Conservation (phyloP, 352 stramenopile species). For the Halophytophthora polymorphica region DNA sequence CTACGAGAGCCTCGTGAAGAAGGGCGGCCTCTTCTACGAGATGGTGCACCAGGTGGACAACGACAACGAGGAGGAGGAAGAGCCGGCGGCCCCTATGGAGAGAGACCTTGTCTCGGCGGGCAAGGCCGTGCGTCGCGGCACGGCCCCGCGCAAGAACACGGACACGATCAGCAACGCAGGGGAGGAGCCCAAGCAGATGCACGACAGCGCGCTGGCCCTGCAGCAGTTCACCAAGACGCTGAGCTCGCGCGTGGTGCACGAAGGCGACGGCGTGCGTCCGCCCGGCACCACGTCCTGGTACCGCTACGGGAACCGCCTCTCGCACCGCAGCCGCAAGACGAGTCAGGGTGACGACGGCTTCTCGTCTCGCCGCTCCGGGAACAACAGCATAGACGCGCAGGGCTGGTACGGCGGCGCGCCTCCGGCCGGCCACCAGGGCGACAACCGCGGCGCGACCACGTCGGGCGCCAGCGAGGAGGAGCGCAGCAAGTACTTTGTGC, state of each 20-base stretch:
- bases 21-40: conserved; percentile 77
- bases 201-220: conserved; percentile 66
- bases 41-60: conserved; percentile 81
- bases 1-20: conserved; percentile 69
- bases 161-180: conserved; percentile 41
- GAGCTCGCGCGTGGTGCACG: conserved; percentile 70
- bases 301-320: conserved; percentile 74
- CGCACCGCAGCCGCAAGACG: conserved; percentile 57
- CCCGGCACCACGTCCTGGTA: conserved; percentile 62
- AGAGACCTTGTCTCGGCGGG: conserved; percentile 29
- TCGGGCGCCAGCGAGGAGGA: conserved; percentile 63
- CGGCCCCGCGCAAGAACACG: conserved; percentile 31
- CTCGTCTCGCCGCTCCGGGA: conserved; percentile 51
- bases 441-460: conserved; percentile 32
- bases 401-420: conserved; percentile 37
- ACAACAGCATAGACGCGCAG: conserved; percentile 49
- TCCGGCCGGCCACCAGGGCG: conserved; percentile 17
- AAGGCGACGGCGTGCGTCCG: conserved; percentile 39
- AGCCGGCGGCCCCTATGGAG: conserved; percentile 9
- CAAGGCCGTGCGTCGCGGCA: conserved; percentile 25
- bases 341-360: conserved; percentile 50
- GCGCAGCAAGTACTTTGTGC: conserved; percentile 82
- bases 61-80: conserved; percentile 37
- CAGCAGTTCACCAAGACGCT: conserved; percentile 85
- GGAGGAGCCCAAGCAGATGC: conserved; percentile 40